Percentiles rank a stretch among this genome's conserved stretches.
These are phyloP conservation scores for Marsdenia floribunda DNA, from an alignment of 257 asterid genomes.

Conservation along the genomic window DNA sequence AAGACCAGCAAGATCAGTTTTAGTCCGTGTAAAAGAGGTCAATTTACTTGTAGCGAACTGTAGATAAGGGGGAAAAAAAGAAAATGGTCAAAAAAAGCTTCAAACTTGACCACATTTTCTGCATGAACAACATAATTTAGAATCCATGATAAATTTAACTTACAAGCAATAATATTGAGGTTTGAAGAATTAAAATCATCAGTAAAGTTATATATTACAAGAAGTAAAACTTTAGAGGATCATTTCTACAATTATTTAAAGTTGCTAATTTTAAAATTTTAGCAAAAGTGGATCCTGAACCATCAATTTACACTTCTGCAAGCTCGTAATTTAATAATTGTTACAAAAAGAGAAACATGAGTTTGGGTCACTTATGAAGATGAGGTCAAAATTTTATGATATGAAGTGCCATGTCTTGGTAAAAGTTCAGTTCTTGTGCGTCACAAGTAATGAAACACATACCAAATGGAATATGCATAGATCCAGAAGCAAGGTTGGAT, in stretches of 20 bases:
- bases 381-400: background rate
- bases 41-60: background rate
- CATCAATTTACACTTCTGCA: background rate
- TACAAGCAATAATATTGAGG: slow-evolving; percentile 1
- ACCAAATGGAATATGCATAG: slow-evolving; percentile 72
- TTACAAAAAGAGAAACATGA: background rate
- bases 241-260: background rate
- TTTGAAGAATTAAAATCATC: background rate
- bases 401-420: background rate
- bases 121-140: background rate
- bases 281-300: background rate
- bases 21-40: background rate
- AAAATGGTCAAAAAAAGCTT: background rate
- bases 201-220: background rate
- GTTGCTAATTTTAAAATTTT: background rate
- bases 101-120: background rate
- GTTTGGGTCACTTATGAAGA: background rate
- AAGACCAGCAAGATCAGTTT: background rate
- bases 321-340: background rate
- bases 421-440: background rate
- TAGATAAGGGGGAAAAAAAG: background rate
- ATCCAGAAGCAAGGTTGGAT: slow-evolving; percentile 95
- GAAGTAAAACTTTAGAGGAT: background rate
- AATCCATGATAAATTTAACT: background rate
- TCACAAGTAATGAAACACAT: slow-evolving; percentile 19